Conservation (phyloP, 2,329 filamentous ascomycete genomes). For the Ceratocystis cacaofunesta region DNA sequence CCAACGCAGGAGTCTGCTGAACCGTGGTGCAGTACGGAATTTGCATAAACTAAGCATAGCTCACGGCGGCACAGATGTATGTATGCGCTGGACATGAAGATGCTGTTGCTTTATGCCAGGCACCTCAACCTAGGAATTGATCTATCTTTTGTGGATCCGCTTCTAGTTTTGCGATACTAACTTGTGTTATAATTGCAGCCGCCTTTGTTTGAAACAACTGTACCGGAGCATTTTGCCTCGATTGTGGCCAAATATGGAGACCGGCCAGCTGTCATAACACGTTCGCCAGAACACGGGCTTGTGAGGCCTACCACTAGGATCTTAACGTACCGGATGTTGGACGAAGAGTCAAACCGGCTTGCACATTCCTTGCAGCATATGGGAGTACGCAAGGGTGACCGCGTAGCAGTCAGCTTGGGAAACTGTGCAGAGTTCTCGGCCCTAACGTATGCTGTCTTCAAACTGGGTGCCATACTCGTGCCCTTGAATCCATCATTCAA, state of each 20-base stretch:
- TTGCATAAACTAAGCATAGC: constrained; percentile 11
- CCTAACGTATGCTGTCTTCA: constrained; percentile 80
- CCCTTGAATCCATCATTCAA: constrained; percentile 88
- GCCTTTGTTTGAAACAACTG: constrained; percentile 49
- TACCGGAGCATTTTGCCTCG: constrained; percentile 55
- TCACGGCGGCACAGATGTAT: constrained; percentile 9
- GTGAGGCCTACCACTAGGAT: constrained; percentile 39
- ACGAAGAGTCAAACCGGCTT: constrained; percentile 59
- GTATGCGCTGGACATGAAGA: neutral
- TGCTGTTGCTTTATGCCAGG: neutral
- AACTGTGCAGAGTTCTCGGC: constrained; percentile 74
- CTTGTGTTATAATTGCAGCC: constrained; percentile 32
- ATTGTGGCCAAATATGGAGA: constrained; percentile 52
- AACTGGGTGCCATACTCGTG: constrained; percentile 86
- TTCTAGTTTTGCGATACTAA: neutral
- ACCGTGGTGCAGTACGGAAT: neutral
- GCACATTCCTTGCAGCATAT: constrained; percentile 53
- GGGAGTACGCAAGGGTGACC: constrained; percentile 66
- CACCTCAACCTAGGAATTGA: neutral
- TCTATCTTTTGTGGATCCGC: neutral
- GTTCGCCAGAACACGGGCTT: constrained; percentile 25
- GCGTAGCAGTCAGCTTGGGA: constrained; percentile 73
- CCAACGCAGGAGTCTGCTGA: no score
- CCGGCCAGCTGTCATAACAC: constrained; percentile 41
- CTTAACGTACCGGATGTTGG: constrained; percentile 61